phyloP scores from a whole-genome alignment of 257 asterid genomes.

The Forsythia suspensa region DNA sequence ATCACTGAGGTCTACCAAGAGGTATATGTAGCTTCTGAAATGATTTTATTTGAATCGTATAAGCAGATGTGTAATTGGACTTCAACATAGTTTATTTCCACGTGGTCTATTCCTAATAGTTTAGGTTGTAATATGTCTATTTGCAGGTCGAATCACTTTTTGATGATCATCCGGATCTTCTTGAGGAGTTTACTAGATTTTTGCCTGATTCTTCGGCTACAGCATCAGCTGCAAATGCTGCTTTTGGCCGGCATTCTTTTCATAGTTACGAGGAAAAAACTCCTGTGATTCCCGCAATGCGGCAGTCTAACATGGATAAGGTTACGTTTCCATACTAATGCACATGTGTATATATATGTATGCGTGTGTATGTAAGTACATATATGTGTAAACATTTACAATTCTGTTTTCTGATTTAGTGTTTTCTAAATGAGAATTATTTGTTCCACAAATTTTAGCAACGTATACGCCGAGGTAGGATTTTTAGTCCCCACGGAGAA shows the following conservation, averaged over 20 bases:
- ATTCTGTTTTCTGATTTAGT: background rate
- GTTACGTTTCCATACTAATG: constrained; percentile 26
- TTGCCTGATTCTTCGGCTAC: constrained; percentile 72
- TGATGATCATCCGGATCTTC: constrained; percentile 67
- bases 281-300: constrained; percentile 58
- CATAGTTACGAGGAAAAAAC: constrained; percentile 76
- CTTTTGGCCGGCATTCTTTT: constrained; percentile 56
- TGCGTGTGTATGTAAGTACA: background rate
- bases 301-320: constrained; percentile 70
- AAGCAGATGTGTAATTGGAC: background rate
- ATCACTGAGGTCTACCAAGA: constrained; percentile 65
- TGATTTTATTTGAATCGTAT: background rate
- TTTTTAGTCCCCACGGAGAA: constrained; percentile 60
- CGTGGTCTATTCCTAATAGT: background rate
- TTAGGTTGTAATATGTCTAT: constrained; percentile 7
- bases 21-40: constrained; percentile 31
- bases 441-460: constrained; percentile 38
- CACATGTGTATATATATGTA: background rate
- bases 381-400: background rate
- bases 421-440: constrained; percentile 19
- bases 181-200: constrained; percentile 71
- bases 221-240: constrained; percentile 60
- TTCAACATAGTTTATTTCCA: background rate
- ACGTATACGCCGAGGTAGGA: constrained; percentile 63
- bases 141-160: constrained; percentile 63